These are phyloP conservation scores for Umbelopsis vinacea DNA, from an alignment of 192 early-diverging fungal genomes.

Conservation along the genomic window DNA sequence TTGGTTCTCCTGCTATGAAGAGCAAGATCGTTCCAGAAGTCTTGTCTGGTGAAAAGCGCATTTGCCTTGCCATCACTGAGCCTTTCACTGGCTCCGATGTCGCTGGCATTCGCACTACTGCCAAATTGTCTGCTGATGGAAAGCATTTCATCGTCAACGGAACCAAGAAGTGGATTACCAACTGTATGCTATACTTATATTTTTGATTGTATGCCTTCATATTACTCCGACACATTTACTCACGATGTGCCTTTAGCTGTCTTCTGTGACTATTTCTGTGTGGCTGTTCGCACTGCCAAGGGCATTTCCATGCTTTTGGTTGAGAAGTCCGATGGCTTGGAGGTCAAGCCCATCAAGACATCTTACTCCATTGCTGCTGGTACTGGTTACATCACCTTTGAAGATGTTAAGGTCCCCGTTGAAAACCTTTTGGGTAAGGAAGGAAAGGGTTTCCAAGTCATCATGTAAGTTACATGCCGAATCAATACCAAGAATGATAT, in stretches of 20 bases:
- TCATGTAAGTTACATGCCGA: constrained; percentile 44
- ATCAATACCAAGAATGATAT: too few species aligned
- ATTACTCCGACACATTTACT: constrained; percentile 49
- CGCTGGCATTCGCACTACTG: constrained; percentile 72
- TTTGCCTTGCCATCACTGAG: constrained; percentile 85
- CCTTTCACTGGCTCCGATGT: constrained; percentile 78
- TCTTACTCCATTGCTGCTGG: constrained; percentile 69
- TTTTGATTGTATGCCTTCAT: constrained; percentile 52
- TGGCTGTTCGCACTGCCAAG: constrained; percentile 37
- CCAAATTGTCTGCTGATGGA: constrained; percentile 67
- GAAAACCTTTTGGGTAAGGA: constrained; percentile 74
- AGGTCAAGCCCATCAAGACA: constrained; percentile 70
- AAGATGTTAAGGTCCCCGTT: constrained; percentile 76
- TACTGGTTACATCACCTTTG: constrained; percentile 64
- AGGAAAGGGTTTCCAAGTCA: constrained; percentile 68
- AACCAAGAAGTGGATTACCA: constrained; percentile 86
- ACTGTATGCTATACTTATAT: constrained; percentile 72
- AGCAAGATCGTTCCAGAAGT: constrained; percentile 64
- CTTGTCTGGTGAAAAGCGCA: constrained; percentile 73
- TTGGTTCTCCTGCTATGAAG: constrained; percentile 71
- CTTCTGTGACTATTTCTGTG: constrained; percentile 53
- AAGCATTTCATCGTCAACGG: constrained; percentile 83
- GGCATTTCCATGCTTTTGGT: constrained; percentile 76
- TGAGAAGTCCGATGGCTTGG: constrained; percentile 59
- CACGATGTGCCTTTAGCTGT: constrained; percentile 64